Evolutionary conservation across 2,329 filamentous ascomycete species (phyloP), one percentile per base, ranked within the genome.

Genomic region (Venturia asperata): DNA sequence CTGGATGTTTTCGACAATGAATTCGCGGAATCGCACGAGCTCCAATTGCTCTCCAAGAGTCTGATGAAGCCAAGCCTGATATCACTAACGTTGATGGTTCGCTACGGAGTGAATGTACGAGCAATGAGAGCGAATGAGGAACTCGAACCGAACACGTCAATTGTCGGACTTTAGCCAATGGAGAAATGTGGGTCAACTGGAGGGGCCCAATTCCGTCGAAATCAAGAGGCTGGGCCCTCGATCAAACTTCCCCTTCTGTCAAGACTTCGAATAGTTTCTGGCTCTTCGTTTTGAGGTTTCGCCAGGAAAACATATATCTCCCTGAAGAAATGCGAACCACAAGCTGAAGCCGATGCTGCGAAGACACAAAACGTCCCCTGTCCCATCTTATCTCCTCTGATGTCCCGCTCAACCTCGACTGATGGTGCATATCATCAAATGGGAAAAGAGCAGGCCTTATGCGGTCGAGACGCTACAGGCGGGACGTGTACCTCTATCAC

Each of bases 401-500:
- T 17, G 13, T 52, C 24, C 10, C 13, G 11, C 21, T 24, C 21
- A 10, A 49, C 21, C 45, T 24, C 45, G 6, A 17, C 27, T 21
- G 15, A 19, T 19, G 11, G 17, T 30, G 24, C 49, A 34, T 34
- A 15, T 34, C 49, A 34, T 55, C 49, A 30, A 55, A 17, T 55
- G 49, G 49, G 15, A 17, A 15, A n/a, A 37, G 30, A 9, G 9
- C 27, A 58, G n/a, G 52, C 52, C n/a, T 11, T 19, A 21, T 37
- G 30, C 30, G 30, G 52, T 34, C 27, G 27, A 52, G 10, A n/a
- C 30, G 27, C 52, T 58, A 37, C 11, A 37, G 47, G 27, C 15
- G 52, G 52, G 52, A 58, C n/a, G 15, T 11, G 15, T 27, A 37
- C 30, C 52, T 58, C 27, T 37, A 58, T 58, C 52, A 58, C 24